Base-by-base conservation (phyloP, 768 basidiomycete species). In the Obba rivulosa region DNA sequence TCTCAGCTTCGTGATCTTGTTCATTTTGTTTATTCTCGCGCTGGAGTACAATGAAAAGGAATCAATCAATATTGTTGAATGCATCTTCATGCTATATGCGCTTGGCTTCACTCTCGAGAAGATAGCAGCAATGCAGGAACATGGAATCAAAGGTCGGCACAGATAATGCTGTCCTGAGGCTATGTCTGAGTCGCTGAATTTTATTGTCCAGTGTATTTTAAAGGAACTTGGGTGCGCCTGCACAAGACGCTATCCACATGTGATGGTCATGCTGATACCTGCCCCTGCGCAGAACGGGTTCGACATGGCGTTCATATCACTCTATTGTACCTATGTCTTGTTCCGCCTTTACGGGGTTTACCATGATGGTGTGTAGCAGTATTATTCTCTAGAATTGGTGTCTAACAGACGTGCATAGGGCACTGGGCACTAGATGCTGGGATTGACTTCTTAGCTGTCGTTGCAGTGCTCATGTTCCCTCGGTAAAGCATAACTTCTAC, bases 81-180 rank as follows among this genome's bases (percentile, higher is more conserved):
- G 75, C 1, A 41, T 77, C 1, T 97, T 97, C 64, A 92, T 96
- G 80, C 44, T 82, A 3, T 87, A 85, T 60, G 74, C 79, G 1
- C 67, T 83, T 56, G 93, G 93, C 0, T 97, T 96, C 64, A 80
- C 89, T 0, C 73, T 97, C 17, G 94, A 97, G 62, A 95, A 92
- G 63, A 70, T 94, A 8, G 94, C 94, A 18, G 86, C 92, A 3
- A 92, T 95, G 84, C 90, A 96, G 62, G 93, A 97, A 63, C 92
- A 92, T 61, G 94, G 93, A 3, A 82, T 97, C 41, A 83, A 78
- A 78, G 90, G 93, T 87, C 38, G 35, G 62, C 36, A 20, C 41
- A 42, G 17, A 20, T 16, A 11, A 2, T 13, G 22, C n/a, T 24
- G 18, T 20, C 28, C 4, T 48, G 23, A 28, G 34, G 18, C n/a